Conservation (phyloP, 805 yeast genomes). For the Maudiozyma barnettii region DNA sequence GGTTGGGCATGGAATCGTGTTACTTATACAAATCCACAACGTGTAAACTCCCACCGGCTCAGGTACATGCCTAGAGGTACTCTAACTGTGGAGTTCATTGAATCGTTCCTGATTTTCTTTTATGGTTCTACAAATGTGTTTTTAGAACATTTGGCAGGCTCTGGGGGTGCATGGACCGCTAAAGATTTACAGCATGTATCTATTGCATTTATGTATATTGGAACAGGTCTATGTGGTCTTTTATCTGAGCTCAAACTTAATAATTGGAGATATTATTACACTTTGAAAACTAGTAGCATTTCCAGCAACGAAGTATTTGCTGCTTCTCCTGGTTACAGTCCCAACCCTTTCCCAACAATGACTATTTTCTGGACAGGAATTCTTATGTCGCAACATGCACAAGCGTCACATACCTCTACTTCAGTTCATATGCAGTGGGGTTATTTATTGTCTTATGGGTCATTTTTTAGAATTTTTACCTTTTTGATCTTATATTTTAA, state of each 20-base stretch:
- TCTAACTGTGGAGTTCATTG: constrained; percentile 78
- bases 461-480: constrained; percentile 63
- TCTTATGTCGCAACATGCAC: constrained; percentile 90
- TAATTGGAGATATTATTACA: constrained; percentile 47
- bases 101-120: constrained; percentile 67
- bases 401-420: constrained; percentile 71
- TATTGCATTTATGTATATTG: constrained; percentile 84
- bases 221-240: constrained; percentile 87
- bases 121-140: constrained; percentile 88
- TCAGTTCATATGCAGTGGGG: constrained; percentile 92
- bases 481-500: constrained; percentile 44
- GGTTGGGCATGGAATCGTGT: constrained; percentile 90
- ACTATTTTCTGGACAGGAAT: constrained; percentile 95
- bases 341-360: constrained; percentile 90
- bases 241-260: constrained; percentile 61
- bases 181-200: constrained; percentile 86
- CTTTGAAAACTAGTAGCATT: constrained; percentile 23
- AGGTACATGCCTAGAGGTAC: constrained; percentile 34
- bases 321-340: constrained; percentile 67
- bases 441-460: constrained; percentile 66
- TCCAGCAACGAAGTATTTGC: constrained; percentile 12
- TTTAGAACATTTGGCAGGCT: constrained; percentile 73
- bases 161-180: constrained; percentile 79
- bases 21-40: constrained; percentile 21
- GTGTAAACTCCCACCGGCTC: constrained; percentile 6